Percentiles rank a stretch among this genome's conserved stretches.
These are phyloP conservation scores for Fraxinus paxiana DNA, from an alignment of 305 asterid species.

Conservation along the genomic window DNA sequence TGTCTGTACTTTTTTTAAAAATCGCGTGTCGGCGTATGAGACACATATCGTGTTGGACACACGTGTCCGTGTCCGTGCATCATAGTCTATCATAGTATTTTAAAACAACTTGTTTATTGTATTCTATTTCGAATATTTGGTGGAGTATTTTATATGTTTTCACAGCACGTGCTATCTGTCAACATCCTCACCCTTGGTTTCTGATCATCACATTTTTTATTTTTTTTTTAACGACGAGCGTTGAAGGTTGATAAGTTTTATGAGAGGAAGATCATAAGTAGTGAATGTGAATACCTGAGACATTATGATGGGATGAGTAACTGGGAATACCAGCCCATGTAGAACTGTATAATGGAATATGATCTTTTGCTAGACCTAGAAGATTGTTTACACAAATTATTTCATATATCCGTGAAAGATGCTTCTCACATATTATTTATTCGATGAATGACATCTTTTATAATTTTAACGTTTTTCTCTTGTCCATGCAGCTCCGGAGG, in stretches of 20 bases:
- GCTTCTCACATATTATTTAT: neutral
- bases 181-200: neutral
- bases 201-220: neutral
- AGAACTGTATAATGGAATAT: neutral
- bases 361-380: neutral
- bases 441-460: neutral
- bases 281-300: neutral
- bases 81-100: neutral
- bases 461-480: slow-evolving; percentile 1
- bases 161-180: neutral
- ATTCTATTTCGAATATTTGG: neutral
- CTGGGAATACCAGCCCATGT: neutral
- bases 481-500: slow-evolving; percentile 66
- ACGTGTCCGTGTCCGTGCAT: no score
- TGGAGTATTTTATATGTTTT: neutral
- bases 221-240: no score
- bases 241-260: neutral
- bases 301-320: neutral
- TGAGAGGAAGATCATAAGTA: neutral
- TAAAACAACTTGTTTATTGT: neutral
- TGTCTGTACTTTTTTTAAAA: no score
- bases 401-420: neutral
- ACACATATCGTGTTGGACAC: no score
- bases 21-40: no score
- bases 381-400: neutral